phyloP scores from a whole-genome alignment of 371 early-diverging fungal species.

The Zancudomyces culisetae region DNA sequence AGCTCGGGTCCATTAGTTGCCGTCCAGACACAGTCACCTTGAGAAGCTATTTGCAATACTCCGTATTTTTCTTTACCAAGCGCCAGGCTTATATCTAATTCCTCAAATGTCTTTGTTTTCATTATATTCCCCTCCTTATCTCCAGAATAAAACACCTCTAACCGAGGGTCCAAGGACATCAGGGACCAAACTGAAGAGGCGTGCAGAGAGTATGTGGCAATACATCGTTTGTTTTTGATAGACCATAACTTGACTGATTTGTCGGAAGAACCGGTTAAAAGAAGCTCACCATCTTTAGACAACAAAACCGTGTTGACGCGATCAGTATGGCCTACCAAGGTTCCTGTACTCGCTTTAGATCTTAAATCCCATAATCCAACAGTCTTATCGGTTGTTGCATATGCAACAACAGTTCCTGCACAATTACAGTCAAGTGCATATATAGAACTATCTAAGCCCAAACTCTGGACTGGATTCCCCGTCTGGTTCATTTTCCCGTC shows the following conservation, averaged over 20 bases:
- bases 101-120: slow-evolving; percentile 13
- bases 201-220: slow-evolving; percentile 72
- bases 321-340: slow-evolving; percentile 83
- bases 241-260: slow-evolving; percentile 88
- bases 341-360: slow-evolving; percentile 44
- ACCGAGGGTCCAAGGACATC: slow-evolving; percentile 57
- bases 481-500: slow-evolving; percentile 17
- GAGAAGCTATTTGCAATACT: slow-evolving; percentile 58
- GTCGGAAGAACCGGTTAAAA: slow-evolving; percentile 82
- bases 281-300: slow-evolving; percentile 65
- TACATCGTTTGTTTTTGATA: slow-evolving; percentile 59
- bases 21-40: slow-evolving; percentile 78
- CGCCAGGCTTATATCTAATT: slow-evolving; percentile 40
- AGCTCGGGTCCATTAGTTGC: slow-evolving; percentile 64
- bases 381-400: slow-evolving; percentile 79
- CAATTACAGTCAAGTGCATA: slow-evolving; percentile 57
- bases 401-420: slow-evolving; percentile 43
- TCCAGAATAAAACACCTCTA: slow-evolving; percentile 79
- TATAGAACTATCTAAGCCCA: slow-evolving; percentile 40
- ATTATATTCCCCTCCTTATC: slow-evolving; percentile 77
- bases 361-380: slow-evolving; percentile 80
- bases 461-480: slow-evolving; percentile 15
- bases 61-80: slow-evolving; percentile 66
- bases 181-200: slow-evolving; percentile 84
- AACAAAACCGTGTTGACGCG: slow-evolving; percentile 73